Conservation (phyloP, 306 rosid genomes). For the Prinsepia uniflora region DNA sequence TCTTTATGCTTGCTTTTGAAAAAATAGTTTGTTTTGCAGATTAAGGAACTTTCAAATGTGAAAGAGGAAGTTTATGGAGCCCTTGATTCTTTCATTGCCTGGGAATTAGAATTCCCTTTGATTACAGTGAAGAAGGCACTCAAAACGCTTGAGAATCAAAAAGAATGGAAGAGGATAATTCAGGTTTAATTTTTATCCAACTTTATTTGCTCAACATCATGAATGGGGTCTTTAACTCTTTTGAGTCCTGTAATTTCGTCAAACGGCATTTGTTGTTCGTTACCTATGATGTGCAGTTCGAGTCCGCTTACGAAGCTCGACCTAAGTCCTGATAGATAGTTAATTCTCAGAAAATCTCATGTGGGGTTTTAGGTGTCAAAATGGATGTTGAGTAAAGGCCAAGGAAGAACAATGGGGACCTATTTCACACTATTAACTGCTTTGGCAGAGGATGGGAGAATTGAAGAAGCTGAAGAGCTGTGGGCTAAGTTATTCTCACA, state of each 20-base stretch:
- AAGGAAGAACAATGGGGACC: conserved; percentile 97
- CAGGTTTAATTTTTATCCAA: conserved; percentile 43
- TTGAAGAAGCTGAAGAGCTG: conserved; percentile 92
- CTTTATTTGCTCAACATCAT: background rate
- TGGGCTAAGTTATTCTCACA: conserved; percentile 74
- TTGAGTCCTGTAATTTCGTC: too few species aligned
- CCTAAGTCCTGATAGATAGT: background rate
- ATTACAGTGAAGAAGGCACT: conserved; percentile 82
- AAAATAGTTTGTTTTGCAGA: conserved; percentile 34
- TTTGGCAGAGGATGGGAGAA: conserved; percentile 80
- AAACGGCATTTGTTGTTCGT: too few species aligned
- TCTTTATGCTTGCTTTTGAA: background rate
- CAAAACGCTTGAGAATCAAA: conserved; percentile 64
- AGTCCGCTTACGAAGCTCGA: background rate
- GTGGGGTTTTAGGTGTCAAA: conserved; percentile 59
- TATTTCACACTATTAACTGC: conserved; percentile 77
- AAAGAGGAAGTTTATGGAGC: conserved; percentile 99
- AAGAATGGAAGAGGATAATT: conserved; percentile 88
- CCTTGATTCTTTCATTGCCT: conserved; percentile 93
- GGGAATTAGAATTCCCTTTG: conserved; percentile 94
- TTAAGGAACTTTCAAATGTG: conserved; percentile 76
- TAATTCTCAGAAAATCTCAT: conserved; percentile 9
- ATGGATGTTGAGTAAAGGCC: conserved; percentile 99
- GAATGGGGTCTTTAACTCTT: too few species aligned
- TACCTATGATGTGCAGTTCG: background rate